These are phyloP conservation scores for Ogataea minuta DNA, from an alignment of 805 yeast genomes.

Conservation along the genomic window DNA sequence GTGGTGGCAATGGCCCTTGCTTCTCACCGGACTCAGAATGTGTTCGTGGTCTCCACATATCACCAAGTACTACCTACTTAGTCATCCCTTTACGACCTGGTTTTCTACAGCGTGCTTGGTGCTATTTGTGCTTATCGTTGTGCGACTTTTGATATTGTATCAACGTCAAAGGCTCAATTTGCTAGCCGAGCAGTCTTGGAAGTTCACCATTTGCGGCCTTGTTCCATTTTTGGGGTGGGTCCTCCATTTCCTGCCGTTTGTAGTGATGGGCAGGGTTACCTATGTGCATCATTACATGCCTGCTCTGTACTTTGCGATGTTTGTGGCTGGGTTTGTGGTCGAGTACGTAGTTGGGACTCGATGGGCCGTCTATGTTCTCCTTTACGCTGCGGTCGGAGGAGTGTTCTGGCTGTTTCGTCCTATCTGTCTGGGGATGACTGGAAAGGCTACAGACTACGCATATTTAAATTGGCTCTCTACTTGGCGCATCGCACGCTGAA, in stretches of 20 bases:
- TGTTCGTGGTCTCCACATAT: constrained; percentile 63
- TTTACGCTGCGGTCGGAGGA: constrained; percentile 45
- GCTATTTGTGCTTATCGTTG: constrained; percentile 39
- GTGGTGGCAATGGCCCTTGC: constrained; percentile 85
- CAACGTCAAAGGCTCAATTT: constrained; percentile 64
- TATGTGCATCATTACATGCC: constrained; percentile 86
- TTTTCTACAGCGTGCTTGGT: constrained; percentile 50
- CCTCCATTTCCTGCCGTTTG: constrained; percentile 71
- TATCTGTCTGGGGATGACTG: constrained; percentile 65
- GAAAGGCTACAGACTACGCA: constrained; percentile 38
- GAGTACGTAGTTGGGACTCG: constrained; percentile 44
- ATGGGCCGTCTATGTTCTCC: constrained; percentile 36
- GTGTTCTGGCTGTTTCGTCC: constrained; percentile 62
- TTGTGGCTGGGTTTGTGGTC: constrained; percentile 51
- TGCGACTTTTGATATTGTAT: constrained; percentile 48
- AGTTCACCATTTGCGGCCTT: constrained; percentile 57
- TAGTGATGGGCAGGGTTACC: constrained; percentile 81
- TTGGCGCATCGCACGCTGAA: constrained; percentile 14
- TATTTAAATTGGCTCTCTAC: constrained; percentile 46
- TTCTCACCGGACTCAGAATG: constrained; percentile 69
- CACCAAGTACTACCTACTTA: constrained; percentile 62
- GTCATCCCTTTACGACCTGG: constrained; percentile 67
- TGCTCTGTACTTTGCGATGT: constrained; percentile 73
- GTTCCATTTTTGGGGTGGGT: constrained; percentile 84
- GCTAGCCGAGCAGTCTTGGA: constrained; percentile 21